Percentiles rank a stretch among this genome's conserved stretches.
Evolutionary conservation across 192 early-diverging fungal genomes (phyloP).

Genomic region (Backusella macrospora): DNA sequence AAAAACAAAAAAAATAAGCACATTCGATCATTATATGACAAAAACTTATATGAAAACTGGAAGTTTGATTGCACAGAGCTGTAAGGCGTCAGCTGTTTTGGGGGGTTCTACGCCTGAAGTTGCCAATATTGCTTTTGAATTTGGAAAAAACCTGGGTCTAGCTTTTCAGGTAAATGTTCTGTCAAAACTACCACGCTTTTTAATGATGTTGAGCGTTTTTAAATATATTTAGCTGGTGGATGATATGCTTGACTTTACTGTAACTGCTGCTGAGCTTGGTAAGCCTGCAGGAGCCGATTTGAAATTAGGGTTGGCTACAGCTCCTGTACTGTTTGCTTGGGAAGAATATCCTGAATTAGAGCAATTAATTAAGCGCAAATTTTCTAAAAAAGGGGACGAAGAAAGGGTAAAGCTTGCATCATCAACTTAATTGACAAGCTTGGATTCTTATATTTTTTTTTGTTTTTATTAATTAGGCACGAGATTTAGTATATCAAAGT

Average conservation of each 20-base stretch:
- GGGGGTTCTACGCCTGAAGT: conserved; percentile 75
- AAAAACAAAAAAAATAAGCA: conserved; percentile 35
- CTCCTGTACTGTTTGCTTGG: conserved; percentile 92
- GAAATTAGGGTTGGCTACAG: conserved; percentile 88
- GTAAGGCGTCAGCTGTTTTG: conserved; percentile 82
- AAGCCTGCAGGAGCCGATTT: conserved; percentile 93
- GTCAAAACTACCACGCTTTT: neutral
- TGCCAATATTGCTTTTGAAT: conserved; percentile 80
- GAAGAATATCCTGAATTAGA: conserved; percentile 85
- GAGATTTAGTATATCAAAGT: conserved; percentile 77
- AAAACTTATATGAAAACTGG: conserved; percentile 97
- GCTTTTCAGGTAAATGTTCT: conserved; percentile 79
- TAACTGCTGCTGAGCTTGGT: conserved; percentile 73
- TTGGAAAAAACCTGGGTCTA: conserved; percentile 88
- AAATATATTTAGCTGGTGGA: conserved; percentile 68
- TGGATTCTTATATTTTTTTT: neutral
- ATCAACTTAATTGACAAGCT: neutral
- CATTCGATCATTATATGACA: conserved; percentile 92
- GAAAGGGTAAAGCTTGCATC: conserved; percentile 51
- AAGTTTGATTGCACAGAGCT: conserved; percentile 91
- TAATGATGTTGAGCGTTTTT: neutral
- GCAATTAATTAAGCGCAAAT: conserved; percentile 86
- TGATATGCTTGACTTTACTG: conserved; percentile 91
- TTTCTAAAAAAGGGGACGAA: conserved; percentile 75
- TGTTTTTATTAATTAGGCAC: conserved; percentile 56